Base-by-base conservation (phyloP, 2,329 filamentous ascomycete species). In the Pseudofabraea citricarpa region DNA sequence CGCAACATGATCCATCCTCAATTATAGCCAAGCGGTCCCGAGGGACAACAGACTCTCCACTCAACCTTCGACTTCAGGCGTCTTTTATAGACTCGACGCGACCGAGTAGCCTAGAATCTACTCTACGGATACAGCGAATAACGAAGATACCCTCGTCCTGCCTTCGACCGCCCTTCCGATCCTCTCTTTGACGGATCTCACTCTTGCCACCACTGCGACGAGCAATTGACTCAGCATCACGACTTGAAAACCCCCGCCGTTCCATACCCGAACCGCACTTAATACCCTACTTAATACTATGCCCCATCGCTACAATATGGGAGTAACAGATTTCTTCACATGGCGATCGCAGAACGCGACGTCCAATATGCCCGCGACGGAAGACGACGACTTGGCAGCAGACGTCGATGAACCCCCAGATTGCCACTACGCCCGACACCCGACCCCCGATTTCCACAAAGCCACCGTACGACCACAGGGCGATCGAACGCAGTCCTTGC, bases 321-420 rank as follows among this genome's bases (percentile, higher is more conserved):
- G 53, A 36, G 18, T 56, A 35, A 56, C 57, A 47, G 54, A 68
- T 54, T 62, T 72, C 46, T 58, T 74, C 56, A 66, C 65, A 42
- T 73, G 70, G 68, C 66, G 65, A 35, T 59, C 69, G 27, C 67
- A 71, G 43, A 61, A 66, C n/a, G 38, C 19, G 19, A 62, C 66
- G 48, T 36, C 52, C 20, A 56, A 48, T 39, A 48, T 54, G 38
- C 44, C 52, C 10, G 45, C 43, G 61, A 49, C 59, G 57, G 65
- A 64, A 33, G 77, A 80, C 40, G 78, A 82, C 46, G 90, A 95
- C 44, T 64, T 81, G 54, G 69, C 74, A 46, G 78, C 85, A 52
- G 91, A 96, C 58, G 75, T 83, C 40, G 91, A 97, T 65, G 91
- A 97, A 65, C 90, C 90, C 39, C 90, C 90, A 56, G 90, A 96